Evolutionary conservation across 2,329 filamentous ascomycete species (phyloP).

Genomic region (Daldinia eschscholtzii): DNA sequence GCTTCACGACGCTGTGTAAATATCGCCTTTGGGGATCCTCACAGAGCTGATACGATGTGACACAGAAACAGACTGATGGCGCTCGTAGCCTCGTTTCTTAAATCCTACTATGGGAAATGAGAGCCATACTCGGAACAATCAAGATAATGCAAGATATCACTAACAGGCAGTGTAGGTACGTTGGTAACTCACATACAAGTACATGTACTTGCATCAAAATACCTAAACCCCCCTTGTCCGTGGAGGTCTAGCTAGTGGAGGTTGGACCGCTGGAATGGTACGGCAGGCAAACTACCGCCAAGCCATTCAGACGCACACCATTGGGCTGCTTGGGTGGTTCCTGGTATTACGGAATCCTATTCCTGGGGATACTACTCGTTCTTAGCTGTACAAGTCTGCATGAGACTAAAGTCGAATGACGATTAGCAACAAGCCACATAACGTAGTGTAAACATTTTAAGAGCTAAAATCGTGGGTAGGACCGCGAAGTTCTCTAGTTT

Average conservation of each 20-base stretch:
- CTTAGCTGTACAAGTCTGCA: conserved; percentile 32
- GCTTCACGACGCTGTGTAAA: background rate
- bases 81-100: conserved; percentile 20
- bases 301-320: conserved; percentile 28
- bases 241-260: conserved; percentile 2
- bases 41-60: conserved; percentile 20
- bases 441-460: conserved; percentile 6
- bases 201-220: conserved; percentile 28
- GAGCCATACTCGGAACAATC: conserved; percentile 13
- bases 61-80: background rate
- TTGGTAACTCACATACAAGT: conserved; percentile 17
- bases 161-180: background rate
- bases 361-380: conserved; percentile 33
- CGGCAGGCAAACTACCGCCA: conserved; percentile 33
- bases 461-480: conserved; percentile 23
- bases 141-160: conserved; percentile 1
- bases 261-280: conserved; percentile 35
- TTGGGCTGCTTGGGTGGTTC: conserved; percentile 32
- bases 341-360: conserved; percentile 37
- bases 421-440: conserved; percentile 16
- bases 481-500: conserved; percentile 12
- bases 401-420: conserved; percentile 41
- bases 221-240: conserved; percentile 14
- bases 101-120: conserved; percentile 17
- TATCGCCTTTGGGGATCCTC: conserved; percentile 6